Conservation (phyloP, 306 rosid species). For the Amphicarpaea edgeworthii region DNA sequence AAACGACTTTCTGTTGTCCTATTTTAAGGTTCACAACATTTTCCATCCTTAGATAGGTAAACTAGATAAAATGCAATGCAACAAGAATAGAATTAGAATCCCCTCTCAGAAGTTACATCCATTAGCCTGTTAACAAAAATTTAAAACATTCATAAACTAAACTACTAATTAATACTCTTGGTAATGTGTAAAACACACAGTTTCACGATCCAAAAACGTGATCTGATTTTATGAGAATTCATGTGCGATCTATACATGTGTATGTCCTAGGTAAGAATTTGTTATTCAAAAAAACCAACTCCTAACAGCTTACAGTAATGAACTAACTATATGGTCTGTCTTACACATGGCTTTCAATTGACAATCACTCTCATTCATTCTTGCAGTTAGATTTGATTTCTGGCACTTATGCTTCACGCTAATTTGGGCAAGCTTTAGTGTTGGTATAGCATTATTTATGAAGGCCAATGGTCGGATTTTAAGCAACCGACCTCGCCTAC, state of each 20-base stretch:
- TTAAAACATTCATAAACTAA: too few relatives aligned
- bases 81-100: too few relatives aligned
- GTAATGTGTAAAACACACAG: too few relatives aligned
- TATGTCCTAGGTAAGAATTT: not conserved
- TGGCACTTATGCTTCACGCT: constrained; percentile 75
- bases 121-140: too few relatives aligned
- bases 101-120: too few relatives aligned
- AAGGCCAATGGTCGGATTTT: constrained; percentile 83
- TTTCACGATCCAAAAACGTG: not conserved
- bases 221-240: not conserved
- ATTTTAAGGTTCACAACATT: too few relatives aligned
- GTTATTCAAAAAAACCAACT: not conserved
- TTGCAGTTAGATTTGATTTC: constrained; percentile 70
- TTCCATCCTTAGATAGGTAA: too few relatives aligned
- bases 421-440: constrained; percentile 78
- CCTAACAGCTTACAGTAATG: not conserved
- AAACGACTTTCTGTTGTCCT: too few relatives aligned
- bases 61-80: too few relatives aligned
- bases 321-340: not conserved
- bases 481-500: constrained; percentile 83
- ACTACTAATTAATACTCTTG: too few relatives aligned
- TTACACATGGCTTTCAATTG: constrained; percentile 1
- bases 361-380: constrained; percentile 1
- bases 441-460: constrained; percentile 76
- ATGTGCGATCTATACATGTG: not conserved